Evolutionary conservation across 208 protist species (phyloP).

Genomic region (Phytomonas francai): DNA sequence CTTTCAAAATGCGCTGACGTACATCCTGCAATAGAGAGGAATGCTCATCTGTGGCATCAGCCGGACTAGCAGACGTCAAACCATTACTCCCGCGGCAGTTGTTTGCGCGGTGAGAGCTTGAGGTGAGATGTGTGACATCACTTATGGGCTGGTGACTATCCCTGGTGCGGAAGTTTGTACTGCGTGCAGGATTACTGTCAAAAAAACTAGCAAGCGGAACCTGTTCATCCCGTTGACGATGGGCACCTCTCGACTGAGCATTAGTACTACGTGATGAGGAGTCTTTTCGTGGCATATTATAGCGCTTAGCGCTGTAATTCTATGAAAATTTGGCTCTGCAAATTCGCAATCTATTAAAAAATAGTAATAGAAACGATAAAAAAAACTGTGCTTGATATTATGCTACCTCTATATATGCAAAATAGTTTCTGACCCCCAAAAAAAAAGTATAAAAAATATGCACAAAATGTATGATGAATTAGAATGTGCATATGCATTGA

Average conservation of each 20-base stretch:
- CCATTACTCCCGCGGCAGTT: background rate
- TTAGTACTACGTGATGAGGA: background rate
- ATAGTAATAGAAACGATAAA: background rate
- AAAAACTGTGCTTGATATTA: background rate
- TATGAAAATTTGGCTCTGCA: background rate
- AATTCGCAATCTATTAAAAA: background rate
- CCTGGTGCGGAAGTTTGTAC: conserved; percentile 5
- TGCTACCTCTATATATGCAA: background rate
- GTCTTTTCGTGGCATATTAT: background rate
- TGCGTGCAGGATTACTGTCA: background rate
- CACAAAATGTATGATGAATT: background rate
- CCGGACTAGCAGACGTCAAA: background rate
- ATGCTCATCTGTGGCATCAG: conserved; percentile 2
- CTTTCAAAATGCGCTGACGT: conserved; percentile 39
- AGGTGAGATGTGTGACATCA: background rate
- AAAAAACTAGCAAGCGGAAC: conserved; percentile 4
- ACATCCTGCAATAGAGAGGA: conserved; percentile 36
- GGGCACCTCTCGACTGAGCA: background rate
- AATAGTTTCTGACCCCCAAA: background rate
- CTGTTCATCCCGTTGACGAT: background rate
- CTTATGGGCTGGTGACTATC: conserved; percentile 6
- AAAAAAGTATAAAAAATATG: background rate
- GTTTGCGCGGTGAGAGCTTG: background rate
- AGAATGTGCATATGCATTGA: background rate
- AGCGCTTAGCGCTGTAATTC: background rate